Percentiles rank a stretch among this genome's conserved stretches.
phyloP scores from a whole-genome alignment of 106 monocot genomes.

The Apostasia shenzhenica region DNA sequence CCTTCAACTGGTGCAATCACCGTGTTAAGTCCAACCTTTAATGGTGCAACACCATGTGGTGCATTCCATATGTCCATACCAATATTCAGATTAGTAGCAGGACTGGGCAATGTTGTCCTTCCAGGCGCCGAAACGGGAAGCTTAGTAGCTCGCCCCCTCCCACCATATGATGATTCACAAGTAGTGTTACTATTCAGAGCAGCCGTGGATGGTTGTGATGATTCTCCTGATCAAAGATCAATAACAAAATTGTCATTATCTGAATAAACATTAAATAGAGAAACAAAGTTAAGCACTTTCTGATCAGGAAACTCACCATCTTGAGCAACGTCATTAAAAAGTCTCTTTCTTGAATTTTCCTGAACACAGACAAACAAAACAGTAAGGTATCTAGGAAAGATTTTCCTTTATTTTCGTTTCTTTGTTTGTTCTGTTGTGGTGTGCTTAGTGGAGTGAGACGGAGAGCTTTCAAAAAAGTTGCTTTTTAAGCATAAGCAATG shows the following conservation, averaged over 20 bases:
- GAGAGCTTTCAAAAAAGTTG: no score
- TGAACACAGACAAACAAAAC: slow-evolving; percentile 6
- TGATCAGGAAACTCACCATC: slow-evolving; percentile 21
- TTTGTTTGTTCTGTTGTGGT: no score
- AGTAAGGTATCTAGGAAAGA: neutral
- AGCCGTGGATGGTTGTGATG: slow-evolving; percentile 11
- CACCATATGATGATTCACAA: slow-evolving; percentile 27
- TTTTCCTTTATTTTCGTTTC: no score
- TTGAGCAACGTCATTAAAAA: slow-evolving; percentile 9
- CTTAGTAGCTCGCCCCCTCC: slow-evolving; percentile 31
- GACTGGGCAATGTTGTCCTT: slow-evolving; percentile 27
- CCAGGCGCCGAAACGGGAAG: slow-evolving; percentile 67
- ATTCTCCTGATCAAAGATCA: slow-evolving; percentile 18
- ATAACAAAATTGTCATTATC: neutral
- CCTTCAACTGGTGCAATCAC: slow-evolving; percentile 3
- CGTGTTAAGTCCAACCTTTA: slow-evolving; percentile 12
- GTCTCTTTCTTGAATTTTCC: slow-evolving; percentile 21
- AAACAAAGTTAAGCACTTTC: neutral
- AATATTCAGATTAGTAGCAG: slow-evolving; percentile 50
- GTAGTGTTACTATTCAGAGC: slow-evolving; percentile 13
- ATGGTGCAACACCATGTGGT: slow-evolving; percentile 19
- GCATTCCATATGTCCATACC: slow-evolving; percentile 56
- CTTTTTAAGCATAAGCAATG: no score
- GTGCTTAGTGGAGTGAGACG: no score
- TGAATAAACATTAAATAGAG: neutral